Evolutionary conservation across 352 stramenopile genomes (phyloP), one percentile per base, ranked within the genome.

Genomic region (Phytopythium litorale): DNA sequence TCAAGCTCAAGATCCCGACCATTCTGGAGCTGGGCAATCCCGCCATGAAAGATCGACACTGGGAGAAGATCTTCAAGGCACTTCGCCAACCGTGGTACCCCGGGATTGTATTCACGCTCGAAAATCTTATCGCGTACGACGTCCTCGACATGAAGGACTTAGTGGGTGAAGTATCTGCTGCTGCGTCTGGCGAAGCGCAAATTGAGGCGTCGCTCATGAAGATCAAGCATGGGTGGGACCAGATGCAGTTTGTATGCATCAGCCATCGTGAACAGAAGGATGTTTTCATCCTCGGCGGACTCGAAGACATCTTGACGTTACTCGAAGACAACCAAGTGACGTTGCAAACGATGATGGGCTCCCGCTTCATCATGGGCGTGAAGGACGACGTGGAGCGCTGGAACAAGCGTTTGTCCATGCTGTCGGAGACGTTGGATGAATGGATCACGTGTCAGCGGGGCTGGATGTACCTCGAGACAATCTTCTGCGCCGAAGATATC

Each of bases 61-160:
- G 95, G 95, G 87, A 97, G 58, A 91, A 94, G 66, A 97, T 98
- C 35, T 97, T 97, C 68, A 94, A 97, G 63, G 79, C 86, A 13
- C 63, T 96, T 25, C 78, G 88, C 7, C 87, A 96, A 62, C 84
- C 87, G 23, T 97, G 85, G 81, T 96, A 96, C 58, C 87, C 88
- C 23, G 89, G 91, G 0, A 93, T 97, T 58, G 48, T 87, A 23
- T 97, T 97, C 54, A 96, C 84, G 18, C 73, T 97, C 3, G 87
- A 95, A 45, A 94, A 97, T 58, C 69, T 97, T 0, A 87, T 97
- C 16, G 70, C 85, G 30, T 92, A 92, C 46, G 89, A 94, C 8
- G 86, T 96, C 12, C 69, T 96, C 0, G 84, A 96, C 35, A 91
- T 96, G 78, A 96, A 95, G 66, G 87, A 97, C 25, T 54, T 94